Conservation (phyloP, 2,329 filamentous ascomycete genomes). For the Lachnellula suecica region DNA sequence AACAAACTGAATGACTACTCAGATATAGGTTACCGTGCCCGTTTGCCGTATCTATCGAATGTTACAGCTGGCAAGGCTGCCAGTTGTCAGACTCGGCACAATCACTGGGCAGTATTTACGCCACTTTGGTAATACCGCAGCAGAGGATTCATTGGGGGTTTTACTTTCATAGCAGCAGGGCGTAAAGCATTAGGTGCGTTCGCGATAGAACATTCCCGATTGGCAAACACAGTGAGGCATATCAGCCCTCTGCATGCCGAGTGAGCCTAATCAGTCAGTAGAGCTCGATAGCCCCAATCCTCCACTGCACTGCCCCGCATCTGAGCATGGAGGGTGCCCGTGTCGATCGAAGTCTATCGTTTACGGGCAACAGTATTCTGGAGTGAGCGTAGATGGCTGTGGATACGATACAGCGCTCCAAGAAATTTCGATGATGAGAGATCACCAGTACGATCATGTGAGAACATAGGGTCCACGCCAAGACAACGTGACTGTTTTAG, state of each 20-base stretch:
- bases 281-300: background rate
- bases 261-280: background rate
- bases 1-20: background rate
- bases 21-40: too few relatives aligned
- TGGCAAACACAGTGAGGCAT: conserved; percentile 1
- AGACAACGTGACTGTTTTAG: too few relatives aligned
- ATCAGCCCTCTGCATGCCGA: background rate
- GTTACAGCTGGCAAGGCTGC: conserved; percentile 1
- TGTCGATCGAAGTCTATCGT: too few relatives aligned
- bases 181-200: background rate
- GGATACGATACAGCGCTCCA: too few relatives aligned
- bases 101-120: background rate
- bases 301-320: conserved; percentile 1
- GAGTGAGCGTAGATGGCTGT: too few relatives aligned
- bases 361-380: too few relatives aligned
- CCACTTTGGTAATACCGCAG: background rate
- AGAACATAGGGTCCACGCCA: too few relatives aligned
- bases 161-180: background rate
- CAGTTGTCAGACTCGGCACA: background rate
- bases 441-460: too few relatives aligned
- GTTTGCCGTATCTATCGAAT: too few relatives aligned
- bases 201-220: background rate
- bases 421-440: too few relatives aligned
- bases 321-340: too few relatives aligned
- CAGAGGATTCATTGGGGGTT: background rate